Evolutionary conservation across 257 asterid species (phyloP).

Genomic region (Solanum boliviense): DNA sequence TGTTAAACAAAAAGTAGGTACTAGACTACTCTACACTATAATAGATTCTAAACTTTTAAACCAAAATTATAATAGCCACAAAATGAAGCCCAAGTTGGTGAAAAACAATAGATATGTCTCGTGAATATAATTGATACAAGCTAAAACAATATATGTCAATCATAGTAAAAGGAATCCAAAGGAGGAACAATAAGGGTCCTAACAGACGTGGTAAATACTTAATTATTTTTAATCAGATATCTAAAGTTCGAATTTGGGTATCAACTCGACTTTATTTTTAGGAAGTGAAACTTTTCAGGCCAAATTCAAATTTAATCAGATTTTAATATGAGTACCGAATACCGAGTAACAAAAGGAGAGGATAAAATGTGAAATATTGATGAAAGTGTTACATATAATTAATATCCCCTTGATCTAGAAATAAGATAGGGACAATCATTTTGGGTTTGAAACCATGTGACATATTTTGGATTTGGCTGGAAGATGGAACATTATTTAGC

Average conservation of each 20-base stretch:
- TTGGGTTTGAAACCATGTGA: conserved; percentile 31
- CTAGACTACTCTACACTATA: background rate
- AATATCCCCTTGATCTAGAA: background rate
- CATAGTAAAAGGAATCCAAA: background rate
- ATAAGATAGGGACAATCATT: background rate
- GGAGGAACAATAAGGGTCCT: background rate
- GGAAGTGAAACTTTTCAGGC: background rate
- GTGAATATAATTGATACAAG: background rate
- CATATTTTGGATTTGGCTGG: conserved; percentile 9
- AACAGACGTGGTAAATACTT: background rate
- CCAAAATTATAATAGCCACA: background rate
- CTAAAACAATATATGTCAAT: background rate
- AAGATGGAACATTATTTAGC: conserved; percentile 10
- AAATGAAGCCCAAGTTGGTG: background rate
- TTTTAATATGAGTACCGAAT: fast-evolving
- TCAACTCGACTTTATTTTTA: background rate
- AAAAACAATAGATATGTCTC: background rate
- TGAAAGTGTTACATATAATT: background rate
- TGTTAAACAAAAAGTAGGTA: background rate
- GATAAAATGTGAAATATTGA: background rate
- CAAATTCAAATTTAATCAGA: background rate
- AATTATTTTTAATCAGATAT: background rate
- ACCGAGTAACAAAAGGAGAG: background rate
- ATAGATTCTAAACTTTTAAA: background rate
- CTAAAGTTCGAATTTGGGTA: fast-evolving